Percentiles rank a stretch among this genome's conserved stretches.
Evolutionary conservation across 2,329 filamentous ascomycete genomes (phyloP).

Genomic region (Tetracladium maxilliforme): DNA sequence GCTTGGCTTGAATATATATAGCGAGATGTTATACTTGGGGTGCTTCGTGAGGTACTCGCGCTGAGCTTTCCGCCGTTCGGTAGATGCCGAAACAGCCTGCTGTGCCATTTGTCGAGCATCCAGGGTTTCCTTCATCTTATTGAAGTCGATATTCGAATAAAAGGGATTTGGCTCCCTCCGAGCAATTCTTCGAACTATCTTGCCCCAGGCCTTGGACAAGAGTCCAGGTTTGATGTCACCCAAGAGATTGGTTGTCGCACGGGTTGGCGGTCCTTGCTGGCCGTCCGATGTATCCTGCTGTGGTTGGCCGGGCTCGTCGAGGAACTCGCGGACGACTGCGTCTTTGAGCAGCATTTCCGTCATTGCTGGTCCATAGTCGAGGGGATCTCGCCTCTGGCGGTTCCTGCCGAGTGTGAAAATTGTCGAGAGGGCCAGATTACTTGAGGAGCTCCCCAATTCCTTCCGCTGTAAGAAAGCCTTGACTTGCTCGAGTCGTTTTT

Average conservation of each 20-base stretch:
- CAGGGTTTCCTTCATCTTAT: slow-evolving; percentile 56
- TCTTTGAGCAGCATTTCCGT: slow-evolving; percentile 96
- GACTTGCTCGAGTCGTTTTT: slow-evolving; percentile 93
- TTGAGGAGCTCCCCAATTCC: slow-evolving; percentile 56
- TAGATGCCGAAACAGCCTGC: slow-evolving; percentile 73
- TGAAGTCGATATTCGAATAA: slow-evolving; percentile 64
- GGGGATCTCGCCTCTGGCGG: slow-evolving; percentile 56
- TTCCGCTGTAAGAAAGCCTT: slow-evolving; percentile 87
- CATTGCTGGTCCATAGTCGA: slow-evolving; percentile 83
- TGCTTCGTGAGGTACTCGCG: slow-evolving; percentile 78
- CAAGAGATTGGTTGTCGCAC: slow-evolving; percentile 16
- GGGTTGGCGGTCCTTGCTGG: slow-evolving; percentile 19
- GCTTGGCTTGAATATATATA: slow-evolving; percentile 71
- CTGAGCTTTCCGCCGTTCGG: slow-evolving; percentile 74
- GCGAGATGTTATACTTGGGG: slow-evolving; percentile 81
- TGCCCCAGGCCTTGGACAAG: slow-evolving; percentile 46
- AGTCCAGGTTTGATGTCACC: slow-evolving; percentile 38
- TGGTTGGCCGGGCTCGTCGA: slow-evolving; percentile 46
- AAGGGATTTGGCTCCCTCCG: slow-evolving; percentile 84
- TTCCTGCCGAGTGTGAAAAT: slow-evolving; percentile 51
- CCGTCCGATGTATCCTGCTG: slow-evolving; percentile 19
- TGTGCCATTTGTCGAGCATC: slow-evolving; percentile 82
- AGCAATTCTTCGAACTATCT: slow-evolving; percentile 36
- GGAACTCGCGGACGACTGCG: slow-evolving; percentile 84
- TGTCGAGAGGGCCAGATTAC: slow-evolving; percentile 63